A percentile compares a stretch with the other conserved stretches of the same genome.
Evolutionary conservation across 176 grass and related monocot genomes (phyloP).

Genomic region (Leersia perrieri): DNA sequence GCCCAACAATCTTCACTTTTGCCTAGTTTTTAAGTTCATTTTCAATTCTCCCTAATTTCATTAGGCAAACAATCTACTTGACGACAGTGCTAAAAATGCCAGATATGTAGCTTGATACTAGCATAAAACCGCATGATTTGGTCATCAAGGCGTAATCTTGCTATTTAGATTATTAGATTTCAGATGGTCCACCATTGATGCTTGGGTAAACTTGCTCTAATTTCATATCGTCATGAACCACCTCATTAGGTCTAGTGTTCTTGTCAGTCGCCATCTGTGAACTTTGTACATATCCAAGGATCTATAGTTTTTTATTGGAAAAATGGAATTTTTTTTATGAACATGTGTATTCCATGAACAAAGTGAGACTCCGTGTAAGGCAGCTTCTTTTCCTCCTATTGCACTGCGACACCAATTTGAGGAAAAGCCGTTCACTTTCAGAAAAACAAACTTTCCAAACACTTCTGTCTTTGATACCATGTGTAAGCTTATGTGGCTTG

Average conservation of each 20-base stretch:
- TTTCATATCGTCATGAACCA: slow-evolving; percentile 11
- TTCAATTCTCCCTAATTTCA: background rate
- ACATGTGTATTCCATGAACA: slow-evolving; percentile 2
- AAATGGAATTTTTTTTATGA: background rate
- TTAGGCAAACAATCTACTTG: background rate
- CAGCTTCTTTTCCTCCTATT: background rate
- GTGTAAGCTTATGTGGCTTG: slow-evolving; percentile 22
- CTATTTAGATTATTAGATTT: background rate
- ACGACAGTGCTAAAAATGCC: background rate
- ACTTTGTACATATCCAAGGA: background rate
- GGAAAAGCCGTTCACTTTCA: background rate
- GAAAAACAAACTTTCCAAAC: background rate
- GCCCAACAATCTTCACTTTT: background rate
- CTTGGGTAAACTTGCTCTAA: slow-evolving; percentile 1
- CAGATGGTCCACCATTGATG: background rate
- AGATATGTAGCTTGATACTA: background rate
- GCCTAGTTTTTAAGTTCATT: background rate
- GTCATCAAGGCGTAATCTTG: background rate
- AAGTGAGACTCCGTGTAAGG: background rate
- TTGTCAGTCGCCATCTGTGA: slow-evolving; percentile 12
- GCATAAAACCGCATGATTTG: background rate
- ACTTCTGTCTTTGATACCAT: background rate
- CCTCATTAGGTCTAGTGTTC: slow-evolving; percentile 35
- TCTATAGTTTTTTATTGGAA: background rate
- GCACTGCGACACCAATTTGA: slow-evolving; percentile 1